phyloP scores from a whole-genome alignment of 1,284 basidiomycete genomes.

The Trichosporon asahii region DNA sequence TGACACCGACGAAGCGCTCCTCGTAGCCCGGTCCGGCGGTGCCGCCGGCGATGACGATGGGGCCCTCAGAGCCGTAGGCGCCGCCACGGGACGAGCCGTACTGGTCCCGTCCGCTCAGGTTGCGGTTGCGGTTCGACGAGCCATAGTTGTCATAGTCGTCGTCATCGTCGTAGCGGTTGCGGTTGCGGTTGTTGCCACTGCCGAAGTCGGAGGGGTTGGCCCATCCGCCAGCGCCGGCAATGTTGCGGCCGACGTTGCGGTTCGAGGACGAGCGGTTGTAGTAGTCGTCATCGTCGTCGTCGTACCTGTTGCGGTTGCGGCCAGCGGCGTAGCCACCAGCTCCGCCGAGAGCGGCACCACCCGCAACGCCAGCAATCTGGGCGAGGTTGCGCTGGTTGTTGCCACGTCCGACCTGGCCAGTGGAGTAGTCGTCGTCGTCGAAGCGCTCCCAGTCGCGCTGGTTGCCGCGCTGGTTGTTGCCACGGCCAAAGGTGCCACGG shows the following conservation, averaged over 20 bases:
- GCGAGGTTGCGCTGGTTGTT: neutral
- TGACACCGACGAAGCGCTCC: conserved; percentile 6
- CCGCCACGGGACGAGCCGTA: neutral
- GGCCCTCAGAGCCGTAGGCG: neutral
- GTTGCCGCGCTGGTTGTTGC: neutral
- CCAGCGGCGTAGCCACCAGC: neutral
- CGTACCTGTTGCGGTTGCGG: neutral
- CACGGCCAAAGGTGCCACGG: neutral
- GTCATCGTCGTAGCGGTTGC: neutral
- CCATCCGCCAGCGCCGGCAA: no score
- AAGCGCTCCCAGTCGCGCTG: neutral
- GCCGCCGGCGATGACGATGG: neutral
- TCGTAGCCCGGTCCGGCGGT: neutral
- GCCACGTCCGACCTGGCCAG: neutral
- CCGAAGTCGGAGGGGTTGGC: neutral
- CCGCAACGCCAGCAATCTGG: neutral
- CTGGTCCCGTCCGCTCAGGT: neutral
- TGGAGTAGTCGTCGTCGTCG: neutral
- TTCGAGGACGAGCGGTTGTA: neutral
- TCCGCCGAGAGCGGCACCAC: neutral
- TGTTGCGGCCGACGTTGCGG: neutral
- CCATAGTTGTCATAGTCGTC: neutral
- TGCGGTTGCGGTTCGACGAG: neutral
- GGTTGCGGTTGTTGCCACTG: neutral
- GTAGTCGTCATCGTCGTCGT: neutral